A percentile compares a stretch with the other conserved stretches of the same genome.
Evolutionary conservation across 2,329 filamentous ascomycete species (phyloP).

Genomic region (Epichloe uncinata): DNA sequence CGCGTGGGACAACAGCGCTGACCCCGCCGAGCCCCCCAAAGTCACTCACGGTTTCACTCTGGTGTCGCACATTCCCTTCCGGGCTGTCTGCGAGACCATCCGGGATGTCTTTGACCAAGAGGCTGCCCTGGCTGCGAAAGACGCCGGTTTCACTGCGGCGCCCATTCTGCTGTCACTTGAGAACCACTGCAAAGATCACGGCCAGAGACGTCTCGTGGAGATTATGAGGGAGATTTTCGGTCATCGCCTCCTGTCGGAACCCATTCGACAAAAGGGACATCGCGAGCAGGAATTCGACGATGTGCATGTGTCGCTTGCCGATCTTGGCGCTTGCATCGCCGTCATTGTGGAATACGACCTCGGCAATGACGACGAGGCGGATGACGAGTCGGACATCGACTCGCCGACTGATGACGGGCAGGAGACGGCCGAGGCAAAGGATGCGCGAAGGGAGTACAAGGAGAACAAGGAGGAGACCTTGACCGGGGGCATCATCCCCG

Average conservation of each 20-base stretch:
- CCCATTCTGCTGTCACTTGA: constrained; percentile 54
- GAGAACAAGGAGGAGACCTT: constrained; percentile 38
- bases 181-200: constrained; percentile 48
- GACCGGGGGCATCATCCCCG: constrained; percentile 43
- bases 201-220: constrained; percentile 46
- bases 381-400: constrained; percentile 17
- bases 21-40: constrained; percentile 51
- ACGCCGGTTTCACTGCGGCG: constrained; percentile 29
- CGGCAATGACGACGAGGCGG: constrained; percentile 17
- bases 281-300: constrained; percentile 36
- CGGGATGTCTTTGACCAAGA: constrained; percentile 49
- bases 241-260: constrained; percentile 43
- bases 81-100: constrained; percentile 51
- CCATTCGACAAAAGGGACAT: constrained; percentile 42
- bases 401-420: constrained; percentile 21
- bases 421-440: constrained; percentile 29
- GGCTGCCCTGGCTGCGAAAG: constrained; percentile 24
- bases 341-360: constrained; percentile 58
- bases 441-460: constrained; percentile 39
- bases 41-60: constrained; percentile 59
- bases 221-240: constrained; percentile 55
- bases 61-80: constrained; percentile 52
- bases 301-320: constrained; percentile 42
- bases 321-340: constrained; percentile 49
- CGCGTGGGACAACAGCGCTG: constrained; percentile 52